These are phyloP conservation scores for Nemania sp. DNA, from an alignment of 2,329 filamentous ascomycete genomes.

Conservation along the genomic window DNA sequence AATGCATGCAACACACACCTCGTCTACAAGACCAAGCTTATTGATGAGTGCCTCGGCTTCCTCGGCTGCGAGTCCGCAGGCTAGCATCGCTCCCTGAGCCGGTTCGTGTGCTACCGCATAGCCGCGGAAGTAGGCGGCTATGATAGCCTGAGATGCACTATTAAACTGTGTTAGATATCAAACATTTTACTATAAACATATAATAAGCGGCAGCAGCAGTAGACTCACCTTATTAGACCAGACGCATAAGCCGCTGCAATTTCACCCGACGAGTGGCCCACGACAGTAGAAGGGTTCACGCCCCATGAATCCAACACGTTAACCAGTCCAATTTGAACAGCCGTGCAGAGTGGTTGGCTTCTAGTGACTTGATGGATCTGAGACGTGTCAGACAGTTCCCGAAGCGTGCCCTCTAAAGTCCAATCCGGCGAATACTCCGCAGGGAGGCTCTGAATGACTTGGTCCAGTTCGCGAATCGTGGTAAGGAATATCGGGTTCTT, in stretches of 20 bases:
- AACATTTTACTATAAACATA: not conserved
- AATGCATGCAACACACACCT: slow-evolving; percentile 4
- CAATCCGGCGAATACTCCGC: not conserved
- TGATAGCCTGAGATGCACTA: not conserved
- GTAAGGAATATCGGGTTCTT: not conserved
- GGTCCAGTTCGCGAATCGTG: not conserved
- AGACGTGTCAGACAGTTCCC: not conserved
- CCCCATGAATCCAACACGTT: slow-evolving; percentile 26
- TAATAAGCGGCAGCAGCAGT: not conserved
- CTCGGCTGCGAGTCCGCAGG: not conserved
- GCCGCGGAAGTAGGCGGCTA: not conserved
- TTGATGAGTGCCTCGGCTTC: not conserved
- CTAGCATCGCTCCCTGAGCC: not conserved
- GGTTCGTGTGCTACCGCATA: not conserved
- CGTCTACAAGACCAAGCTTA: not conserved
- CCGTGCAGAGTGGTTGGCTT: slow-evolving; percentile 4
- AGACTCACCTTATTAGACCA: not conserved
- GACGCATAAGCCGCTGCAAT: slow-evolving; percentile 57
- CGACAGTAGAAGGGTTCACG: slow-evolving; percentile 21
- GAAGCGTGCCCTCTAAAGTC: not conserved
- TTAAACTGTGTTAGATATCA: not conserved
- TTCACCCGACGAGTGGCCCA: slow-evolving; percentile 52
- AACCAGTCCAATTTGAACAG: not conserved
- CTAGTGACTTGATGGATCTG: not conserved
- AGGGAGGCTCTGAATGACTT: not conserved